These are phyloP conservation scores for Raphanus raphanistrum DNA, from an alignment of 345 rosid species.

Conservation along the genomic window DNA sequence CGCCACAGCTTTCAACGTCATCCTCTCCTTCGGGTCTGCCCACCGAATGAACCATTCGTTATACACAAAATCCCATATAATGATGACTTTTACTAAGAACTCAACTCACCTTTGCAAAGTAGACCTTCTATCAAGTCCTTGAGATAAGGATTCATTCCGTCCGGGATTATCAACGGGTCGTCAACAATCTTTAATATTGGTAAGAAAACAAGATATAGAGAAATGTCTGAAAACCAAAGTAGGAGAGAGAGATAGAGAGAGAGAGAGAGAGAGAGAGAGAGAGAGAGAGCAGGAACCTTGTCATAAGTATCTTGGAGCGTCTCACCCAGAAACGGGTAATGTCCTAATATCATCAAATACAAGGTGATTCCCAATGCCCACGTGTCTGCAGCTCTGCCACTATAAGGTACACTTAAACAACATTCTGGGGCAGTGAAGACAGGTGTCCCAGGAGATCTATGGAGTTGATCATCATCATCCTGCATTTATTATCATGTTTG, in stretches of 20 bases:
- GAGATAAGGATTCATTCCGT: slow-evolving; percentile 58
- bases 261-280: neutral
- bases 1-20: slow-evolving; percentile 62
- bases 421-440: slow-evolving; percentile 99
- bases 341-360: slow-evolving; percentile 77
- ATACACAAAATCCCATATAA: too few species aligned
- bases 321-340: slow-evolving; percentile 88
- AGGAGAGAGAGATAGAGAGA: neutral
- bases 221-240: neutral
- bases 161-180: slow-evolving; percentile 58
- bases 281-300: slow-evolving; percentile 48
- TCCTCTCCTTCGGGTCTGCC: slow-evolving; percentile 68
- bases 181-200: slow-evolving; percentile 59
- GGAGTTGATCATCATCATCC: slow-evolving; percentile 94
- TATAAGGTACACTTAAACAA: slow-evolving; percentile 79
- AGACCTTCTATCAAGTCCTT: slow-evolving; percentile 70
- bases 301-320: slow-evolving; percentile 90
- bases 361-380: slow-evolving; percentile 96
- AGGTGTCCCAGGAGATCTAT: slow-evolving; percentile 97
- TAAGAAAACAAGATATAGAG: neutral
- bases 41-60: too few species aligned
- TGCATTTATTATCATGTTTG: slow-evolving; percentile 19
- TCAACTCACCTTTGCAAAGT: slow-evolving; percentile 74
- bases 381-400: slow-evolving; percentile 88
- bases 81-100: neutral